Evolutionary conservation across 2,329 filamentous ascomycete species (phyloP).

Genomic region (Ophiostoma sp.): DNA sequence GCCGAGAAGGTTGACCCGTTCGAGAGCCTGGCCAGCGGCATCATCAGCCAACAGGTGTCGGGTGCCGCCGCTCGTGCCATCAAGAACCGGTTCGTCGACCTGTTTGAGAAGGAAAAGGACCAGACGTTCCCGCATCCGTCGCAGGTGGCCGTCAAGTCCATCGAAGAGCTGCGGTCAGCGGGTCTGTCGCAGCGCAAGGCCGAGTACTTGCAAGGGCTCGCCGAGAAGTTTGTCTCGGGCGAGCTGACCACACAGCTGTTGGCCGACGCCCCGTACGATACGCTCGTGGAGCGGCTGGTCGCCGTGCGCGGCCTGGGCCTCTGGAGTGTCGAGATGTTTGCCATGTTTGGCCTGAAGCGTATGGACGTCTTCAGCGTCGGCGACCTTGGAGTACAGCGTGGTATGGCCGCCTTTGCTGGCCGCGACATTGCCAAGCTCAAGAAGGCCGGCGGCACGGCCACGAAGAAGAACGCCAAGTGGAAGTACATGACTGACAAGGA

Average conservation of each 20-base stretch:
- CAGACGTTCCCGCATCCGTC: conserved; percentile 72
- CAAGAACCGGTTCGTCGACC: conserved; percentile 75
- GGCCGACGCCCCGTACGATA: conserved; percentile 77
- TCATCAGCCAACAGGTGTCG: conserved; percentile 95
- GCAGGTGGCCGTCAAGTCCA: conserved; percentile 63
- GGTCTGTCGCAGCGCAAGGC: conserved; percentile 93
- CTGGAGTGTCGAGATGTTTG: conserved; percentile 99
- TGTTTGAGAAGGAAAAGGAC: conserved; percentile 55
- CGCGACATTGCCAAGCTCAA: conserved; percentile 83
- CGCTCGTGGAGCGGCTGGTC: conserved; percentile 77
- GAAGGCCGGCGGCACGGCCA: conserved; percentile 55
- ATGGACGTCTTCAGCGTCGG: conserved; percentile 92
- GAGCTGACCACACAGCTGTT: conserved; percentile 77
- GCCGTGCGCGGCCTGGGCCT: conserved; percentile 82
- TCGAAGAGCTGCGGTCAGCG: conserved; percentile 74
- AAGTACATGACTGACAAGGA: conserved; percentile 97
- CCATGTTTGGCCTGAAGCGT: conserved; percentile 89
- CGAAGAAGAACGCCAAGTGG: conserved; percentile 79
- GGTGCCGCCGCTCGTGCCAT: conserved; percentile 89
- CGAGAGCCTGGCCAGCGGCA: conserved; percentile 75
- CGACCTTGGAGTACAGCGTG: conserved; percentile 90
- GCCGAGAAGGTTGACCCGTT: conserved; percentile 87
- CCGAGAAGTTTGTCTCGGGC: conserved; percentile 73
- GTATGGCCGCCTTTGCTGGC: conserved; percentile 86
- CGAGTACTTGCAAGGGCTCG: conserved; percentile 87